Percentiles rank a stretch among this genome's conserved stretches.
Conservation (phyloP, 768 basidiomycete genomes). For the Auricularia auricula-judae region DNA sequence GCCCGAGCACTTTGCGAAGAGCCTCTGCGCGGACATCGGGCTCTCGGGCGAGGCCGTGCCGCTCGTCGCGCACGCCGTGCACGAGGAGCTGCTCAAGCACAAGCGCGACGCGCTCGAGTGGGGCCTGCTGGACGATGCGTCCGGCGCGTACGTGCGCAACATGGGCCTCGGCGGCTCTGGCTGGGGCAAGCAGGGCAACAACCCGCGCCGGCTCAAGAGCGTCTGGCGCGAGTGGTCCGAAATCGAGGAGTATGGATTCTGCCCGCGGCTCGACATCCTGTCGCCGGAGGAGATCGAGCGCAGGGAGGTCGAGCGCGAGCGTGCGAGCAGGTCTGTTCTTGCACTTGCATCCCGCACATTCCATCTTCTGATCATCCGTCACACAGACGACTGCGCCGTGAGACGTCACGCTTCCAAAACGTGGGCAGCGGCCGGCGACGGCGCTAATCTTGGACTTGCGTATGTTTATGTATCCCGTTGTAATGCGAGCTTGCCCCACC, state of each 20-base stretch:
- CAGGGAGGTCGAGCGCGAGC: constrained; percentile 78
- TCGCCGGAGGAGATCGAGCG: constrained; percentile 85
- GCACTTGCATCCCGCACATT: not conserved
- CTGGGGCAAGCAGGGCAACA: constrained; percentile 39
- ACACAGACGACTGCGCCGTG: constrained; percentile 46
- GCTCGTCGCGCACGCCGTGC: constrained; percentile 83
- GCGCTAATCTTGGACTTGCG: not conserved
- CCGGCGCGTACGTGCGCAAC: constrained; percentile 41
- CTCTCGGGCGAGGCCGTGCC: constrained; percentile 81
- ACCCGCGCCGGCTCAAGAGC: constrained; percentile 71
- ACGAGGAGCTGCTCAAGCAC: constrained; percentile 91
- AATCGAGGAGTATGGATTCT: constrained; percentile 64
- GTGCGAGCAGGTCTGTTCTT: constrained; percentile 57
- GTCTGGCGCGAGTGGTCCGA: constrained; percentile 96
- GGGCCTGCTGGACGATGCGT: constrained; percentile 76
- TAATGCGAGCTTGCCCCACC: too few relatives aligned
- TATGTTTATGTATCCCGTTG: not conserved
- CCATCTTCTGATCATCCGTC: not conserved
- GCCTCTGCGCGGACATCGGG: constrained; percentile 77
- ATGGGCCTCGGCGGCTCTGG: constrained; percentile 67
- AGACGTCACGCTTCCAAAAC: constrained; percentile 57
- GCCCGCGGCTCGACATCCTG: constrained; percentile 74
- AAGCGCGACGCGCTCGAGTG: constrained; percentile 93
- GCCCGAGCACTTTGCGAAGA: constrained; percentile 72
- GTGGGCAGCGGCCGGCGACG: constrained; percentile 7